Percentiles rank a stretch among this genome's conserved stretches.
These are phyloP conservation scores for Xylaria scruposa DNA, from an alignment of 495 filamentous ascomycete species.

Conservation along the genomic window DNA sequence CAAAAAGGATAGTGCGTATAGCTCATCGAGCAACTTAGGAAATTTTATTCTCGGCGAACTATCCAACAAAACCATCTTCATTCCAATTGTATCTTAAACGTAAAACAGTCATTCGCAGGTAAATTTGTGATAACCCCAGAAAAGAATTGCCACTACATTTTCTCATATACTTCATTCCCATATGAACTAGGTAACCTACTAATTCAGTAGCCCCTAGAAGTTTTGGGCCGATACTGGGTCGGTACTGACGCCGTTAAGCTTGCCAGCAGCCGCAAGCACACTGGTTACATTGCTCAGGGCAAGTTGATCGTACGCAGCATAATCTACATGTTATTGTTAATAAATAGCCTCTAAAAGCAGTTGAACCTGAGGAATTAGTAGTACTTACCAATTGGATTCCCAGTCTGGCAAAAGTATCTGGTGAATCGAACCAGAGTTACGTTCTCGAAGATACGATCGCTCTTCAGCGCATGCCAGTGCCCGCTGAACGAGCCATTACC, in stretches of 20 bases:
- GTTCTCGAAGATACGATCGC: constrained; percentile 21
- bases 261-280: neutral
- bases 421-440: constrained; percentile 8
- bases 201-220: neutral
- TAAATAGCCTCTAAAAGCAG: neutral
- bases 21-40: neutral
- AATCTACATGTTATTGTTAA: constrained; percentile 15
- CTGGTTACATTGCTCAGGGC: constrained; percentile 12
- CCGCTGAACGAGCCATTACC: constrained; percentile 25
- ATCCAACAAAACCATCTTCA: neutral
- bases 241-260: constrained; percentile 13
- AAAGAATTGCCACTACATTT: neutral
- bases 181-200: neutral
- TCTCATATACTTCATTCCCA: neutral
- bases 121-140: neutral
- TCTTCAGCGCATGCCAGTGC: constrained; percentile 17
- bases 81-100: neutral
- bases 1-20: neutral
- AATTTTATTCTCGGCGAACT: neutral
- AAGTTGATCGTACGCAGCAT: neutral
- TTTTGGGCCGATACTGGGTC: constrained; percentile 4
- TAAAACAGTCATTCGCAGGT: neutral
- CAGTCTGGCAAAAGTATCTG: constrained; percentile 24
- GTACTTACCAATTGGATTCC: constrained; percentile 18
- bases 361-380: neutral